Evolutionary conservation across 257 asterid genomes (phyloP).

Genomic region (Nicotiana tabacum): DNA sequence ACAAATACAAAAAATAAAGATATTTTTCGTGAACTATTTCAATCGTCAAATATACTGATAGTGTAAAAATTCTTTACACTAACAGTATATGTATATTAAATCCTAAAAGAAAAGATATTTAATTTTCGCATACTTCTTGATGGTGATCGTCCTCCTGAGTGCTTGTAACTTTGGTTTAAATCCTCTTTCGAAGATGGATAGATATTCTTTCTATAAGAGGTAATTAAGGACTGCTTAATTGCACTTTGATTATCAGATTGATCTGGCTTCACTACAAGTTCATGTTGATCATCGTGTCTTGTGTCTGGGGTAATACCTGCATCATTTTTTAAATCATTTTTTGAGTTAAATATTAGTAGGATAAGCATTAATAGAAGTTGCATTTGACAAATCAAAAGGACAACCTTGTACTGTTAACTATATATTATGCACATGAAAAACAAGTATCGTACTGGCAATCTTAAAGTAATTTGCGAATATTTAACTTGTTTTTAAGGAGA

Average conservation of each 20-base stretch:
- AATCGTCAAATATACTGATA: neutral
- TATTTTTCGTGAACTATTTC: neutral
- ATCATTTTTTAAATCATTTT: neutral
- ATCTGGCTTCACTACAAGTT: constrained; percentile 42
- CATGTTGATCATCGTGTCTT: constrained; percentile 54
- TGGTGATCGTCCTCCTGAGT: constrained; percentile 22
- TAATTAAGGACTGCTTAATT: constrained; percentile 49
- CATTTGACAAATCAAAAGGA: neutral
- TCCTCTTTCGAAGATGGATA: constrained; percentile 54
- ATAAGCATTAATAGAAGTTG: neutral
- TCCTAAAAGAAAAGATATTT: neutral
- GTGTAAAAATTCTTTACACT: neutral
- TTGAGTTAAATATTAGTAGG: neutral
- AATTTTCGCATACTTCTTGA: constrained; percentile 35
- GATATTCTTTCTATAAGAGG: constrained; percentile 50
- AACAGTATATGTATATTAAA: too few relatives aligned
- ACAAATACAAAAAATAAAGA: neutral
- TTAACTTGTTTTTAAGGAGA: neutral
- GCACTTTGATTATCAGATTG: constrained; percentile 44
- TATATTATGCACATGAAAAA: neutral
- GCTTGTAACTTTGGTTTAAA: constrained; percentile 25
- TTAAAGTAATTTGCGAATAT: neutral
- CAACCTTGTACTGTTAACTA: neutral
- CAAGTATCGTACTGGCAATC: neutral
- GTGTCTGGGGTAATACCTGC: constrained; percentile 74